A percentile compares a stretch with the other conserved stretches of the same genome.
Conservation (phyloP, 257 asterid genomes). For the Apocynum venetum region DNA sequence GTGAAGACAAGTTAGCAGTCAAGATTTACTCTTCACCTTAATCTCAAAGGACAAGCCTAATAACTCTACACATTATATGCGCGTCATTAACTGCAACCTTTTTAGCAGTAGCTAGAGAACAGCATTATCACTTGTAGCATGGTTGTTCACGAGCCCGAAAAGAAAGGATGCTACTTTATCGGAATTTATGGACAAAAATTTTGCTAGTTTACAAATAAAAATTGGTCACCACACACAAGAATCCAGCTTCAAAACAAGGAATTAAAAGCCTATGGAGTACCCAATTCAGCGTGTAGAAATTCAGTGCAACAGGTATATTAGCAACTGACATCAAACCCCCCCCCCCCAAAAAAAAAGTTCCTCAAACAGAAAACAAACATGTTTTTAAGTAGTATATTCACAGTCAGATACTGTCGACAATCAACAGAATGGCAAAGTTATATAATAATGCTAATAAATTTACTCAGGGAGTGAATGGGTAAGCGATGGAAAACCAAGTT, state of each 20-base stretch:
- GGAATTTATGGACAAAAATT: neutral
- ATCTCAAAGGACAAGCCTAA: neutral
- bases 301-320: neutral
- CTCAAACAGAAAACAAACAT: neutral
- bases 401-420: neutral
- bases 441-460: neutral
- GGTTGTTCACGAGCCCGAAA: neutral
- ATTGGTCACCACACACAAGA: neutral
- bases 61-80: neutral
- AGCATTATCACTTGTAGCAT: neutral
- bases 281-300: neutral
- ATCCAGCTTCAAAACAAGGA: neutral
- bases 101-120: neutral
- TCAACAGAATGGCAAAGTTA: neutral
- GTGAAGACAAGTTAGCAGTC: slow-evolving; percentile 13
- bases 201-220: neutral
- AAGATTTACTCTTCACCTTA: neutral
- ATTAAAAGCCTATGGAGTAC: neutral
- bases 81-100: neutral
- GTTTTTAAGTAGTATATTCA: neutral
- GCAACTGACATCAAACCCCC: neutral
- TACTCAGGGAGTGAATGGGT: neutral
- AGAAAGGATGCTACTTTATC: too few species aligned
- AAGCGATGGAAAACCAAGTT: neutral
- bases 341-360: neutral